These are phyloP conservation scores for Xylaria grammica DNA, from an alignment of 495 filamentous ascomycete genomes.

Conservation along the genomic window DNA sequence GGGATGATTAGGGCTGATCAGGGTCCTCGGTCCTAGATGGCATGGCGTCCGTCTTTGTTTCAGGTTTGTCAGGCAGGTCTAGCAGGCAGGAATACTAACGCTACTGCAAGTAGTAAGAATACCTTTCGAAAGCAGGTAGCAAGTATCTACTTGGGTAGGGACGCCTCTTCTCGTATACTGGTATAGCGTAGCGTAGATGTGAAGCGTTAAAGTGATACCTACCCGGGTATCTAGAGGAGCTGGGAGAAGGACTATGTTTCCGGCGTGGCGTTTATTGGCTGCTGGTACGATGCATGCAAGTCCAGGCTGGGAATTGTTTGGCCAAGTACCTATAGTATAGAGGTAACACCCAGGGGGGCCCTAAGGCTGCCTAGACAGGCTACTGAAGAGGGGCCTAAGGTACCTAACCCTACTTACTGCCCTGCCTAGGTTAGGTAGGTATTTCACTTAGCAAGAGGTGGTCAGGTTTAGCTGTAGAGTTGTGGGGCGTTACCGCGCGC, in stretches of 20 bases:
- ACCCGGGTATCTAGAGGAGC: neutral
- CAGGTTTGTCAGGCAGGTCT: conserved; percentile 19
- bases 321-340: too few species aligned
- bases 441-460: too few species aligned
- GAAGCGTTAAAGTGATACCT: too few species aligned
- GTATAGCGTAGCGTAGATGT: neutral
- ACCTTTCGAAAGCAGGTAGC: too few species aligned
- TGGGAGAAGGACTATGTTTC: neutral
- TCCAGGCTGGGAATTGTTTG: too few species aligned
- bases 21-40: conserved; percentile 20
- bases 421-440: too few species aligned
- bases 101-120: conserved; percentile 14
- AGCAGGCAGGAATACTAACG: conserved; percentile 15
- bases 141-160: too few species aligned
- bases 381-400: neutral
- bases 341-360: too few species aligned
- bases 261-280: conserved; percentile 15
- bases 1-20: conserved; percentile 7
- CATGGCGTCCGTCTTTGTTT: conserved; percentile 13
- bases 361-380: conserved; percentile 2
- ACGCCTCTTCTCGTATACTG: too few species aligned
- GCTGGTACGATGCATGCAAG: conserved; percentile 17
- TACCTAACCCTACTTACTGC: too few species aligned
- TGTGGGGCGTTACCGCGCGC: too few species aligned
- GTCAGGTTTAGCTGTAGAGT: too few species aligned